phyloP scores from a whole-genome alignment of 371 early-diverging fungal species.

The Quaeritorhiza haematococci region DNA sequence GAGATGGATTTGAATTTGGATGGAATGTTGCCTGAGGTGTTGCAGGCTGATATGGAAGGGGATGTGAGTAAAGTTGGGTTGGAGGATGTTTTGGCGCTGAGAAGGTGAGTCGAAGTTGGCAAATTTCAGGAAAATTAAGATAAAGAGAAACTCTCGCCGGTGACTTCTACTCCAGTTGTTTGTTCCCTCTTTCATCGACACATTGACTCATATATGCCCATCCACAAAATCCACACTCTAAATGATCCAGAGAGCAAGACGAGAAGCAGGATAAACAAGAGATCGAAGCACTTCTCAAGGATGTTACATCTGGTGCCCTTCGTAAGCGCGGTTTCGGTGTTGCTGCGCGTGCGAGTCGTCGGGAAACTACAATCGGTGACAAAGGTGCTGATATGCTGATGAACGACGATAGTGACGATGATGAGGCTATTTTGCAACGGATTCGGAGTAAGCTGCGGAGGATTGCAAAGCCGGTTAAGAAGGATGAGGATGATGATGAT shows the following conservation, averaged over 20 bases:
- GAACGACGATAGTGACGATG: slow-evolving; percentile 35
- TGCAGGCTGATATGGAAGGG: too few species aligned
- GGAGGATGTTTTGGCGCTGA: too few species aligned
- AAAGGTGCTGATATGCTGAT: slow-evolving; percentile 28
- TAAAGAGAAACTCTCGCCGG: too few species aligned
- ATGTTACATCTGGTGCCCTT: slow-evolving; percentile 38
- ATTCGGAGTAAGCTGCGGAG: slow-evolving; percentile 14
- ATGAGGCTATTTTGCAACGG: slow-evolving; percentile 21
- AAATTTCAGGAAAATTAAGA: slow-evolving; percentile 18
- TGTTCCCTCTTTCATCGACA: neutral
- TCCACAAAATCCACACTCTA: neutral
- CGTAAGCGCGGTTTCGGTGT: slow-evolving; percentile 33
- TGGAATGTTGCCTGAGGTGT: too few species aligned
- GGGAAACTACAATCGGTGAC: slow-evolving; percentile 13
- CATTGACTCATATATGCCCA: too few species aligned
- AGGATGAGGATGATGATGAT: slow-evolving; percentile 11
- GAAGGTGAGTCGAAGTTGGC: slow-evolving; percentile 23
- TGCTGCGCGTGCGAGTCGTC: slow-evolving; percentile 10
- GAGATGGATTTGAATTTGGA: slow-evolving; percentile 16
- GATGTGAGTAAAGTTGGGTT: too few species aligned
- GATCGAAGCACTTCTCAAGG: slow-evolving; percentile 30
- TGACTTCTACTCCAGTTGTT: slow-evolving; percentile 22
- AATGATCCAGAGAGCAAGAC: slow-evolving; percentile 23
- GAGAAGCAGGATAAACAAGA: slow-evolving; percentile 24
- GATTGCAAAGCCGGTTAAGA: slow-evolving; percentile 5